Evolutionary conservation across 2,329 filamentous ascomycete genomes (phyloP).

Genomic region (Laburnicola sp.): DNA sequence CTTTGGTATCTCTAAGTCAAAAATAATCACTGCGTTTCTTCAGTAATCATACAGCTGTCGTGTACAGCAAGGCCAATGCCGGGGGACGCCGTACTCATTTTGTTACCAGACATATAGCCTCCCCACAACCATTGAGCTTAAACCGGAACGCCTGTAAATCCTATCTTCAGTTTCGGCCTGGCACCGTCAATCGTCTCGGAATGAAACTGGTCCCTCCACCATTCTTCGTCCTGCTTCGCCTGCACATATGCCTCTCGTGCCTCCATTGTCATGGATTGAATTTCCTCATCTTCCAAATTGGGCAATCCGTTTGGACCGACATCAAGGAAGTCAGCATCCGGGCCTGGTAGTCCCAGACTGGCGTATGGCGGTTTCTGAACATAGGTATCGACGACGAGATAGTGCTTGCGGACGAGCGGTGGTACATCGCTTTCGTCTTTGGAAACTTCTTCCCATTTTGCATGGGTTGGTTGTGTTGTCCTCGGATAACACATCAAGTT

Average conservation of each 20-base stretch:
- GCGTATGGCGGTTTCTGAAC: slow-evolving; percentile 62
- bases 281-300: slow-evolving; percentile 67
- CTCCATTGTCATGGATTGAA: slow-evolving; percentile 67
- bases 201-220: slow-evolving; percentile 77
- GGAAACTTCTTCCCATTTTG: slow-evolving; percentile 74
- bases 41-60: too few relatives aligned
- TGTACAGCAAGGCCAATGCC: too few relatives aligned
- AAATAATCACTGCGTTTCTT: slow-evolving; percentile 4
- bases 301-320: slow-evolving; percentile 60
- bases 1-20: slow-evolving; percentile 11
- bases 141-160: slow-evolving; percentile 55
- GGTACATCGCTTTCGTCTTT: slow-evolving; percentile 52
- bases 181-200: slow-evolving; percentile 64
- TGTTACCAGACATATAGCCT: too few relatives aligned
- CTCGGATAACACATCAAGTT: slow-evolving; percentile 87
- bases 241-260: slow-evolving; percentile 73
- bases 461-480: slow-evolving; percentile 87
- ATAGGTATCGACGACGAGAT: slow-evolving; percentile 63
- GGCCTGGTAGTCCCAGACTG: slow-evolving; percentile 63
- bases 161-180: slow-evolving; percentile 52
- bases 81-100: too few relatives aligned
- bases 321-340: slow-evolving; percentile 56
- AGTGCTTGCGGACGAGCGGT: slow-evolving; percentile 62
- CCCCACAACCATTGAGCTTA: slow-evolving; percentile 21
- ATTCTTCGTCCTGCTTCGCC: slow-evolving; percentile 64